Conservation (phyloP, 2,329 filamentous ascomycete species). For the Xylaria sp. region DNA sequence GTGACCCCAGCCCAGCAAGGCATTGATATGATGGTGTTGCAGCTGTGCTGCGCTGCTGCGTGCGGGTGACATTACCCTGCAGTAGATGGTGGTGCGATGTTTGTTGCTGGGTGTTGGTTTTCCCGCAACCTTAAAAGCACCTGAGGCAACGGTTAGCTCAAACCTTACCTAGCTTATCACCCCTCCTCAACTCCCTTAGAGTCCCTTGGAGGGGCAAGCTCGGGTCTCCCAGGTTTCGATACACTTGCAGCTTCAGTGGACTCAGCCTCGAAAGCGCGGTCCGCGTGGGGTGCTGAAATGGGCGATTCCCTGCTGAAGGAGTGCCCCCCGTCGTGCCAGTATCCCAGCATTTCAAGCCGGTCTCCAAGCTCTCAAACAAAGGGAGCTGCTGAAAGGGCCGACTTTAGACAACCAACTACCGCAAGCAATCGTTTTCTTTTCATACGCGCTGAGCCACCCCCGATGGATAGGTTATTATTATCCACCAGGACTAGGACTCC, state of each 20-base stretch:
- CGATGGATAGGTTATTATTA: slow-evolving; percentile 14
- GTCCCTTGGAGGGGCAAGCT: no score
- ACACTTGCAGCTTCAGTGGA: slow-evolving; percentile 7
- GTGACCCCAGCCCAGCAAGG: neutral
- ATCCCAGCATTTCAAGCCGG: slow-evolving; percentile 1
- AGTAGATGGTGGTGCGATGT: neutral
- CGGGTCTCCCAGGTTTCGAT: neutral
- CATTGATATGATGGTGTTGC: neutral
- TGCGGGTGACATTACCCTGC: neutral
- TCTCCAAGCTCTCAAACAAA: slow-evolving; percentile 23
- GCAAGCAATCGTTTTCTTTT: slow-evolving; percentile 22
- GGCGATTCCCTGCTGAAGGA: neutral
- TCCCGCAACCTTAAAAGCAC: neutral
- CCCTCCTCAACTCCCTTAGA: neutral
- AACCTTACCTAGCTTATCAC: no score
- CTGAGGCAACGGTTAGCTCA: neutral
- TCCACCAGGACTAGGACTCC: slow-evolving; percentile 14
- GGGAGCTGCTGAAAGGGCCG: slow-evolving; percentile 15
- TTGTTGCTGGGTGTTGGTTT: slow-evolving; percentile 1
- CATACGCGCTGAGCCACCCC: slow-evolving; percentile 38
- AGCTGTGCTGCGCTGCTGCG: neutral
- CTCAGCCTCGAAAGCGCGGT: slow-evolving; percentile 4
- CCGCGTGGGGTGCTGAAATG: slow-evolving; percentile 1
- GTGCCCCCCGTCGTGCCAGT: neutral
- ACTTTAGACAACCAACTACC: slow-evolving; percentile 8